Percentiles rank a stretch among this genome's conserved stretches.
phyloP scores from a whole-genome alignment of 495 filamentous ascomycete species.

The Aspergillus indologenus region DNA sequence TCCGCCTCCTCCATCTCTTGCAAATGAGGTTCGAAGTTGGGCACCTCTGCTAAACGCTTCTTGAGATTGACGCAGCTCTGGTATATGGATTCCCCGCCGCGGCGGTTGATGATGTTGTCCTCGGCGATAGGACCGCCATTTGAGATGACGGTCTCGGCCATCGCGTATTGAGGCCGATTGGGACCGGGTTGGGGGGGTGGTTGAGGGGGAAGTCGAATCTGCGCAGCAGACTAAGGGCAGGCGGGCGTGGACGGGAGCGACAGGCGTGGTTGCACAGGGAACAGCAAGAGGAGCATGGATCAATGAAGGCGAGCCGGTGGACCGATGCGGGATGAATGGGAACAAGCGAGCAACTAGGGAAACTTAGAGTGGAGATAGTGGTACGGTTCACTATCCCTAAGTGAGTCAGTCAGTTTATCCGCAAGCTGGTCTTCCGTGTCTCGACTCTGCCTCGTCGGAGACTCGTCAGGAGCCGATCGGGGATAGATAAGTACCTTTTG shows the following conservation, averaged over 20 bases:
- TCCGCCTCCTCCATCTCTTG: slow-evolving; percentile 63
- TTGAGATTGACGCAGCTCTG: slow-evolving; percentile 88
- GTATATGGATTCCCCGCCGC: slow-evolving; percentile 88
- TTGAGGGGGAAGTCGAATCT: slow-evolving; percentile 27
- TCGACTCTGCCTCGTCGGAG: slow-evolving; percentile 12
- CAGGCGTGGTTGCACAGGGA: slow-evolving; percentile 30
- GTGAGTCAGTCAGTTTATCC: slow-evolving; percentile 13
- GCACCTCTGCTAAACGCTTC: slow-evolving; percentile 75
- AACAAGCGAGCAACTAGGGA: slow-evolving; percentile 48
- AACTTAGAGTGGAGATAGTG: slow-evolving; percentile 24
- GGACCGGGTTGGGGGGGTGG: slow-evolving; percentile 10
- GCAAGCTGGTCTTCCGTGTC: slow-evolving; percentile 12
- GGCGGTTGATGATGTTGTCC: slow-evolving; percentile 92
- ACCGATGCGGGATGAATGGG: slow-evolving; percentile 79
- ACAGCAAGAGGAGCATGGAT: slow-evolving; percentile 35
- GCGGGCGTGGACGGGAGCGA: slow-evolving; percentile 20
- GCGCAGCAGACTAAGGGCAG: slow-evolving; percentile 36
- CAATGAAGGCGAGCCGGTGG: slow-evolving; percentile 49
- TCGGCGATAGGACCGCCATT: slow-evolving; percentile 64
- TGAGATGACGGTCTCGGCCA: slow-evolving; percentile 37
- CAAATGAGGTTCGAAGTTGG: slow-evolving; percentile 72
- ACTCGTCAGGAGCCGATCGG: not conserved
- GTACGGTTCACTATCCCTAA: slow-evolving; percentile 17
- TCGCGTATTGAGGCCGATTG: slow-evolving; percentile 29
- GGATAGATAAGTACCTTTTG: slow-evolving; percentile 10